A percentile compares a stretch with the other conserved stretches of the same genome.
phyloP scores from a whole-genome alignment of 2,329 filamentous ascomycete species.

The Coniochaeta sp. region DNA sequence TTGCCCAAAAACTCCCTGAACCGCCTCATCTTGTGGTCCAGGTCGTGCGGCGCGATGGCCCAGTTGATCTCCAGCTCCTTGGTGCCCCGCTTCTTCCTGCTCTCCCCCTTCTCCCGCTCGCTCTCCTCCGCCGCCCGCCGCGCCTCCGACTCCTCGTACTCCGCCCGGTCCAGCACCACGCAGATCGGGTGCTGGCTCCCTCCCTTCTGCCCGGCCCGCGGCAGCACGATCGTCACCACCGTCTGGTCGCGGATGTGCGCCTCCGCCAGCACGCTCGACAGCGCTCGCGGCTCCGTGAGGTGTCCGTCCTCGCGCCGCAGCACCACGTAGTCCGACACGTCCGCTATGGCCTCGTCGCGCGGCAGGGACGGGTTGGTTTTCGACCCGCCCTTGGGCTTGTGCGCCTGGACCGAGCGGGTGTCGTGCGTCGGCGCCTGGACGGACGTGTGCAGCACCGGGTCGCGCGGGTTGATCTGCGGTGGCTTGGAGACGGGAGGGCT shows the following conservation, averaged over 20 bases:
- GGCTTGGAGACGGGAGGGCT: neutral
- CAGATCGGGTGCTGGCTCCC: slow-evolving; percentile 50
- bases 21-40: slow-evolving; percentile 63
- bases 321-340: slow-evolving; percentile 28
- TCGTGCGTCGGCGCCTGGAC: neutral
- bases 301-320: slow-evolving; percentile 25
- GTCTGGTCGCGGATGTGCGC: slow-evolving; percentile 26
- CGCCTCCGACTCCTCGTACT: slow-evolving; percentile 22
- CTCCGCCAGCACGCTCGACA: slow-evolving; percentile 30
- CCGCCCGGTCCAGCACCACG: slow-evolving; percentile 57
- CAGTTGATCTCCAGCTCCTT: slow-evolving; percentile 91
- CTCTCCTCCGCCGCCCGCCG: slow-evolving; percentile 25
- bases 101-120: slow-evolving; percentile 33
- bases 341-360: slow-evolving; percentile 35
- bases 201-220: slow-evolving; percentile 9
- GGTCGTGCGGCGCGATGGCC: slow-evolving; percentile 71
- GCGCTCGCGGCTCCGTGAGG: slow-evolving; percentile 30
- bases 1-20: slow-evolving; percentile 63
- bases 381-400: neutral
- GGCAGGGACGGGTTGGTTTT: slow-evolving; percentile 16
- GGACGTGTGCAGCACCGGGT: neutral
- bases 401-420: neutral
- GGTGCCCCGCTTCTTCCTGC: slow-evolving; percentile 29
- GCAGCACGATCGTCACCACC: slow-evolving; percentile 34
- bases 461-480: neutral